Percentiles rank a stretch among this genome's conserved stretches.
phyloP scores from a whole-genome alignment of 306 rosid genomes.

The Corylus avellana region DNA sequence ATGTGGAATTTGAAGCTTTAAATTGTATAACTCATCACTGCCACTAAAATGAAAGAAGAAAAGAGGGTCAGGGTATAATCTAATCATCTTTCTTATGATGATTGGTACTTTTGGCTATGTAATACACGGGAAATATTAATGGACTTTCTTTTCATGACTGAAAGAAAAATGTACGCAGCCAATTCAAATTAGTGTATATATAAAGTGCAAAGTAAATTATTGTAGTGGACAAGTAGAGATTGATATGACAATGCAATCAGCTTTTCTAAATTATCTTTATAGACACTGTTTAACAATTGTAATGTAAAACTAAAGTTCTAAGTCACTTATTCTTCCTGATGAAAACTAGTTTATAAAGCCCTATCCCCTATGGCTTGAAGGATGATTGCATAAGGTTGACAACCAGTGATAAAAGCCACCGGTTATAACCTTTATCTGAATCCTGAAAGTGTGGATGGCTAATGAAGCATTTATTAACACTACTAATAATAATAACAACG shows the following conservation, averaged over 20 bases:
- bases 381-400: background rate
- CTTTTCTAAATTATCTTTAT: background rate
- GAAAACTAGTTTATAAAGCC: background rate
- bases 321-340: background rate
- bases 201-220: background rate
- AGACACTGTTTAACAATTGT: background rate
- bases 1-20: background rate
- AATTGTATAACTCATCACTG: background rate
- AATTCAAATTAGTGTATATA: background rate
- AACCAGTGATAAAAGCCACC: background rate
- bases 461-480: background rate
- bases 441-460: background rate
- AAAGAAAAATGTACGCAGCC: background rate
- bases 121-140: no score
- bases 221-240: background rate
- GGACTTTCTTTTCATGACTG: background rate
- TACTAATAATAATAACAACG: no score
- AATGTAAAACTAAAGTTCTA: background rate
- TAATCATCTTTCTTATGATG: background rate
- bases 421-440: background rate
- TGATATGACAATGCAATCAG: background rate
- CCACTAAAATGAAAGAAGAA: background rate
- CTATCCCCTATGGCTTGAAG: background rate
- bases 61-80: background rate
- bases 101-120: background rate